These are phyloP conservation scores for Mycena vulgaris DNA, from an alignment of 768 basidiomycete genomes.

Conservation along the genomic window DNA sequence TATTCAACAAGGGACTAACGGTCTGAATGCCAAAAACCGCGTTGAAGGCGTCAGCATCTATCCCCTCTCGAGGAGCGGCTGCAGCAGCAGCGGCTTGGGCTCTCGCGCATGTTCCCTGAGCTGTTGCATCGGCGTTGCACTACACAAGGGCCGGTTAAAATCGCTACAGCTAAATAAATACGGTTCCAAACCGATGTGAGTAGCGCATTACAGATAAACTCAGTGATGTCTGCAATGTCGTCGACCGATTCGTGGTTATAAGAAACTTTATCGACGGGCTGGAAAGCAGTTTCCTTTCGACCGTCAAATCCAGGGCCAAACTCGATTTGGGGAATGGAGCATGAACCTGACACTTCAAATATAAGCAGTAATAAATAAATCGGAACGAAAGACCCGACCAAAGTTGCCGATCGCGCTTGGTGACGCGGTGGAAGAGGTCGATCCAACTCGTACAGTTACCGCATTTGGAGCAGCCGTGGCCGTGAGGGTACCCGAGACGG, in stretches of 20 bases:
- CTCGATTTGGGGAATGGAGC: slow-evolving; percentile 67
- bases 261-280: slow-evolving; percentile 59
- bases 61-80: slow-evolving; percentile 61
- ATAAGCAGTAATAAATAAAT: neutral
- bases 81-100: slow-evolving; percentile 59
- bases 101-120: slow-evolving; percentile 63
- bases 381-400: neutral
- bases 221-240: slow-evolving; percentile 1
- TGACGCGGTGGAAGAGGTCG: slow-evolving; percentile 1
- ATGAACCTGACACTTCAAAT: slow-evolving; percentile 41
- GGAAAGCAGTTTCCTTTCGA: slow-evolving; percentile 69
- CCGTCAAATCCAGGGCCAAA: slow-evolving; percentile 71
- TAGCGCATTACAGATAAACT: slow-evolving; percentile 18
- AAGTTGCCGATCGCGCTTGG: slow-evolving; percentile 13
- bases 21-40: slow-evolving; percentile 58
- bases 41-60: slow-evolving; percentile 71
- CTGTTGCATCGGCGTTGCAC: slow-evolving; percentile 64
- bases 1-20: slow-evolving; percentile 40
- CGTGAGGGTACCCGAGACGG: slow-evolving; percentile 26
- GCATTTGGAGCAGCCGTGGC: slow-evolving; percentile 1
- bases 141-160: neutral
- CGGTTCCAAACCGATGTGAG: slow-evolving; percentile 6
- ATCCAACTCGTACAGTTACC: slow-evolving; percentile 21
- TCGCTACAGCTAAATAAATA: neutral
- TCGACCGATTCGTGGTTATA: slow-evolving; percentile 23